Evolutionary conservation across 257 asterid species (phyloP).

Genomic region (Ligustrum vulgare): DNA sequence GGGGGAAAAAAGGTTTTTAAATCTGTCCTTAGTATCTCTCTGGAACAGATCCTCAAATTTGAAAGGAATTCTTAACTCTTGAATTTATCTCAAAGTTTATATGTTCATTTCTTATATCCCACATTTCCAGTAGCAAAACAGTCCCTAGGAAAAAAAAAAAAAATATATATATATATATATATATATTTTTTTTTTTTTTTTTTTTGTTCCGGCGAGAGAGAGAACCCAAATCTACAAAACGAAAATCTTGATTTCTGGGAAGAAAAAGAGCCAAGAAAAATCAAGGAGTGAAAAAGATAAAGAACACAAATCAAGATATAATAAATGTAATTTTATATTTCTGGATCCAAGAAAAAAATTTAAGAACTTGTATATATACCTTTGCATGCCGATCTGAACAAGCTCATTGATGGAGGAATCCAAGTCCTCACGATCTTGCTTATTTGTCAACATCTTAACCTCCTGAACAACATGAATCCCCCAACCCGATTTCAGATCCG

Average conservation of each 20-base stretch:
- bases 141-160: background rate
- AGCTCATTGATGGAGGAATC: slow-evolving; percentile 80
- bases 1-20: background rate
- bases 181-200: too few relatives aligned
- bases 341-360: background rate
- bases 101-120: background rate
- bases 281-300: background rate
- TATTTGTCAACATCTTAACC: slow-evolving; percentile 71
- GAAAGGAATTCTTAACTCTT: background rate
- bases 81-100: background rate
- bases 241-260: slow-evolving; percentile 2
- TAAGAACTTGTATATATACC: slow-evolving; percentile 40
- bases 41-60: background rate
- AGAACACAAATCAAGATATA: background rate
- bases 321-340: slow-evolving; percentile 2
- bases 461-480: slow-evolving; percentile 96
- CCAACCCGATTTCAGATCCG: slow-evolving; percentile 94
- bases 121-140: background rate
- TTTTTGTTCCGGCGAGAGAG: background rate
- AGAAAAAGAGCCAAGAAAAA: slow-evolving; percentile 16
- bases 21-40: background rate
- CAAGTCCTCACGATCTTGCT: slow-evolving; percentile 58
- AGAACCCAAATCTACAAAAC: background rate
- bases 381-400: slow-evolving; percentile 74
- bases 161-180: too few relatives aligned